Conservation (phyloP, 768 basidiomycete genomes). For the Russula sp. region DNA sequence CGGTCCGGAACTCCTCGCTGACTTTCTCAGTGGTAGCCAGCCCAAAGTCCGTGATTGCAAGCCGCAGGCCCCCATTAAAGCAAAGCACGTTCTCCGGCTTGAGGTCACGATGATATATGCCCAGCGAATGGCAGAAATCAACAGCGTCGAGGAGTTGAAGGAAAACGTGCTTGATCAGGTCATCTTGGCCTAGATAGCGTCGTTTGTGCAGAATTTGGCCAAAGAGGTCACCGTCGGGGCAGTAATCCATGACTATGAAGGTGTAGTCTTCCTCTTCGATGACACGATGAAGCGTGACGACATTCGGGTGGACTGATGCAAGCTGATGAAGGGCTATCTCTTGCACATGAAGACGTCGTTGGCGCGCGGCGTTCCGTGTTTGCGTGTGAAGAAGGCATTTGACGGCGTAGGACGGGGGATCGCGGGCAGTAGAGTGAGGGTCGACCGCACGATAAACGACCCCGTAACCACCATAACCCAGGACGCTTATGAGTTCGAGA, state of each 20-base stretch:
- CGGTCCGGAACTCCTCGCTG: constrained; percentile 87
- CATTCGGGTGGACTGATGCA: constrained; percentile 65
- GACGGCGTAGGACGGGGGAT: constrained; percentile 69
- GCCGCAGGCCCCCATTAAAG: constrained; percentile 63
- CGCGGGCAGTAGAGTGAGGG: constrained; percentile 29
- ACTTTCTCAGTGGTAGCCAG: constrained; percentile 82
- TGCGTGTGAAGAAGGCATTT: constrained; percentile 73
- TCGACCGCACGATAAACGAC: constrained; percentile 89
- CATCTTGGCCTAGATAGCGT: constrained; percentile 77
- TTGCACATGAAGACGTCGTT: constrained; percentile 68
- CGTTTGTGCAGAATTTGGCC: constrained; percentile 75
- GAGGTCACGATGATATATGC: constrained; percentile 93
- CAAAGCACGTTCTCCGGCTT: constrained; percentile 97
- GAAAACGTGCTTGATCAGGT: constrained; percentile 83
- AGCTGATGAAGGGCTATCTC: constrained; percentile 81
- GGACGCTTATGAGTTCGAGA: constrained; percentile 76
- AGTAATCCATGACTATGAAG: constrained; percentile 92
- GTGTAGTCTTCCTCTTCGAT: constrained; percentile 76
- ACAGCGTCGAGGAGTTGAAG: constrained; percentile 91
- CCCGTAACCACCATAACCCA: constrained; percentile 93
- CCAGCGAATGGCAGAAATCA: constrained; percentile 83
- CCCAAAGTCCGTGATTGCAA: constrained; percentile 93
- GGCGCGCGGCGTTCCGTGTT: constrained; percentile 43
- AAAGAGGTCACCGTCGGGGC: constrained; percentile 85
- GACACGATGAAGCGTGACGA: constrained; percentile 85